Conservation (phyloP, 139 green algal species). For the Mychonastes homosphaera region DNA sequence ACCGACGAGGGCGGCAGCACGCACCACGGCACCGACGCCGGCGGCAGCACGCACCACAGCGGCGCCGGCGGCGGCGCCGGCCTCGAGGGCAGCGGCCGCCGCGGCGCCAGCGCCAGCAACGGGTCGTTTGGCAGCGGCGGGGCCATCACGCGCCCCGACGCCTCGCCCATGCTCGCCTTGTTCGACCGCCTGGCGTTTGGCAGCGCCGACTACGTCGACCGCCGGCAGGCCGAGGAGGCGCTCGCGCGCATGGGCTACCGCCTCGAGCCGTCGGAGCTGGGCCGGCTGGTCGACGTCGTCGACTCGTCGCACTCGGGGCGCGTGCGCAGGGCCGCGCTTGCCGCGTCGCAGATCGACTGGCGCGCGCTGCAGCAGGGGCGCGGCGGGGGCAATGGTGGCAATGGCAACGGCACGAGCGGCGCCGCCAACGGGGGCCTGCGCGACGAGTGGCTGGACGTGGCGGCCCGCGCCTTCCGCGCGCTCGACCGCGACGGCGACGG, state of each 20-base stretch:
- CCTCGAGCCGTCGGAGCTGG: slow-evolving; percentile 24
- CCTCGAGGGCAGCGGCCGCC: background rate
- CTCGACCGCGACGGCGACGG: slow-evolving; percentile 31
- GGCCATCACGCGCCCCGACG: slow-evolving; percentile 13
- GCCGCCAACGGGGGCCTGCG: too few relatives aligned
- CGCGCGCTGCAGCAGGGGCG: slow-evolving; percentile 33
- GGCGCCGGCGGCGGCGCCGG: background rate
- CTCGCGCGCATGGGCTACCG: slow-evolving; percentile 18
- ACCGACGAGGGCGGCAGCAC: background rate
- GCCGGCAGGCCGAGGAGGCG: slow-evolving; percentile 7
- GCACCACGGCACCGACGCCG: too few relatives aligned
- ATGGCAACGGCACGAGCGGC: too few relatives aligned
- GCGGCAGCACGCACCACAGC: slow-evolving; percentile 1
- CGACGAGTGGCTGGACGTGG: slow-evolving; percentile 58
- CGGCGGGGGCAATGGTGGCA: too few relatives aligned
- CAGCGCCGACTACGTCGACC: background rate
- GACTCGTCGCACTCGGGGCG: slow-evolving; percentile 21
- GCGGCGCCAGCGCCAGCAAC: background rate
- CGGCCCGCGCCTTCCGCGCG: slow-evolving; percentile 18
- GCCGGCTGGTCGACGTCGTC: slow-evolving; percentile 24
- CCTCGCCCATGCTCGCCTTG: slow-evolving; percentile 6
- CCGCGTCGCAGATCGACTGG: slow-evolving; percentile 47
- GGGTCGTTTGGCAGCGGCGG: background rate
- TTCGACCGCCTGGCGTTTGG: background rate
- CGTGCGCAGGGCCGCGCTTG: slow-evolving; percentile 21